A percentile compares a stretch with the other conserved stretches of the same genome.
phyloP scores from a whole-genome alignment of 805 yeast species.

The Candida loeiensis region DNA sequence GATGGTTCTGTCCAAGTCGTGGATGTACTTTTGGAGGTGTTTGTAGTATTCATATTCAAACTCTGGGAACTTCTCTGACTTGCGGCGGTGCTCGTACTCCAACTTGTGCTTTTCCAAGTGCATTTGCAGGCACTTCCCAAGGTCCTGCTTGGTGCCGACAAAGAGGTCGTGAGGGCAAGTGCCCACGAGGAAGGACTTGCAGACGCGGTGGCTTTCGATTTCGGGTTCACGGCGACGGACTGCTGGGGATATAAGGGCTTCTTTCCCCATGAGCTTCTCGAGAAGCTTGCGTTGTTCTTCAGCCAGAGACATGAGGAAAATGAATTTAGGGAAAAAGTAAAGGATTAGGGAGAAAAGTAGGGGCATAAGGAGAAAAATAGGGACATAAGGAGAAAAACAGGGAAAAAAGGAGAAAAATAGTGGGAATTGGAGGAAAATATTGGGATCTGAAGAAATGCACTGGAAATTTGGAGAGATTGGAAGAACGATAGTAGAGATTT shows the following conservation, averaged over 20 bases:
- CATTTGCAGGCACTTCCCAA: slow-evolving; percentile 74
- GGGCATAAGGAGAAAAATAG: too few relatives aligned
- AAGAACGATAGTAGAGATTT: too few relatives aligned
- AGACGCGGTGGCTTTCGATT: slow-evolving; percentile 50
- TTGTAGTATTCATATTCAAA: slow-evolving; percentile 48
- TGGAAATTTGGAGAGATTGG: too few relatives aligned
- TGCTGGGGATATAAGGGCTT: slow-evolving; percentile 37
- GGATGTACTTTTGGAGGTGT: slow-evolving; percentile 53
- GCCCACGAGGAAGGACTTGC: slow-evolving; percentile 81
- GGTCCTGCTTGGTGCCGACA: slow-evolving; percentile 73
- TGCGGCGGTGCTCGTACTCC: slow-evolving; percentile 54
- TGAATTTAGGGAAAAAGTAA: too few relatives aligned
- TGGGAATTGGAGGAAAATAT: too few relatives aligned
- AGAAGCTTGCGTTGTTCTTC: slow-evolving; percentile 73
- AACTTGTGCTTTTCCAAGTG: slow-evolving; percentile 74
- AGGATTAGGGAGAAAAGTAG: too few relatives aligned
- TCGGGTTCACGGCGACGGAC: slow-evolving; percentile 36
- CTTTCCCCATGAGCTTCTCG: slow-evolving; percentile 79
- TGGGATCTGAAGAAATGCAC: too few relatives aligned
- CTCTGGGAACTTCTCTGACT: slow-evolving; percentile 45
- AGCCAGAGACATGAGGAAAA: slow-evolving; percentile 35
- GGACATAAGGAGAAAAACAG: too few relatives aligned
- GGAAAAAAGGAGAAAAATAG: too few relatives aligned
- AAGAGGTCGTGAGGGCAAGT: slow-evolving; percentile 84
- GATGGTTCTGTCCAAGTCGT: slow-evolving; percentile 65